Evolutionary conservation across 495 filamentous ascomycete genomes (phyloP).

Genomic region (Melanomma pulvis-pyrius): DNA sequence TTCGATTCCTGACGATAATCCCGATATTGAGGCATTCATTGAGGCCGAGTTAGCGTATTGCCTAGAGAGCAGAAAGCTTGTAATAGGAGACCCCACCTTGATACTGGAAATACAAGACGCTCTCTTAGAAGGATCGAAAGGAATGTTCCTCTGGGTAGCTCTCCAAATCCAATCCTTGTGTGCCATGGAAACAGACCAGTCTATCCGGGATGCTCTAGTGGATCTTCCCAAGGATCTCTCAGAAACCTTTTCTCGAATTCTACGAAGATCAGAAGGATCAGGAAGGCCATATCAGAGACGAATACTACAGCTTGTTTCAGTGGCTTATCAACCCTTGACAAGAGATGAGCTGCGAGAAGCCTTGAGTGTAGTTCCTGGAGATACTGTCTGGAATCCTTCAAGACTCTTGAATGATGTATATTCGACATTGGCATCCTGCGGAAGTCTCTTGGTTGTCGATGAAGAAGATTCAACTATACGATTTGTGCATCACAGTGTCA

Average conservation of each 20-base stretch:
- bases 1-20: slow-evolving; percentile 46
- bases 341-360: slow-evolving; percentile 51
- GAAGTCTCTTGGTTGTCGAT: slow-evolving; percentile 51
- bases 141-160: slow-evolving; percentile 55
- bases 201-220: slow-evolving; percentile 46
- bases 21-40: slow-evolving; percentile 49
- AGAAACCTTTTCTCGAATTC: slow-evolving; percentile 49
- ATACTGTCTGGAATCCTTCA: slow-evolving; percentile 44
- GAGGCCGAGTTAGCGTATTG: slow-evolving; percentile 42
- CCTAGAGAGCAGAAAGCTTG: slow-evolving; percentile 42
- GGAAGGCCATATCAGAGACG: slow-evolving; percentile 20
- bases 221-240: slow-evolving; percentile 50
- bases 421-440: slow-evolving; percentile 46
- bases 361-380: slow-evolving; percentile 46
- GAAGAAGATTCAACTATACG: slow-evolving; percentile 50
- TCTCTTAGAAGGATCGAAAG: slow-evolving; percentile 44
- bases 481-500: slow-evolving; percentile 51
- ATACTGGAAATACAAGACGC: slow-evolving; percentile 46
- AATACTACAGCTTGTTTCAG: slow-evolving; percentile 45
- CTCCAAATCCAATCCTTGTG: slow-evolving; percentile 51
- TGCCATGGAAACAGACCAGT: slow-evolving; percentile 47
- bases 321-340: slow-evolving; percentile 46
- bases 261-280: slow-evolving; percentile 39
- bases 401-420: slow-evolving; percentile 46
- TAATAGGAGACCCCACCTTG: slow-evolving; percentile 45